Evolutionary conservation across 2,329 filamentous ascomycete genomes (phyloP), one percentile per base, ranked within the genome.

Genomic region (Didymella keratinophila): DNA sequence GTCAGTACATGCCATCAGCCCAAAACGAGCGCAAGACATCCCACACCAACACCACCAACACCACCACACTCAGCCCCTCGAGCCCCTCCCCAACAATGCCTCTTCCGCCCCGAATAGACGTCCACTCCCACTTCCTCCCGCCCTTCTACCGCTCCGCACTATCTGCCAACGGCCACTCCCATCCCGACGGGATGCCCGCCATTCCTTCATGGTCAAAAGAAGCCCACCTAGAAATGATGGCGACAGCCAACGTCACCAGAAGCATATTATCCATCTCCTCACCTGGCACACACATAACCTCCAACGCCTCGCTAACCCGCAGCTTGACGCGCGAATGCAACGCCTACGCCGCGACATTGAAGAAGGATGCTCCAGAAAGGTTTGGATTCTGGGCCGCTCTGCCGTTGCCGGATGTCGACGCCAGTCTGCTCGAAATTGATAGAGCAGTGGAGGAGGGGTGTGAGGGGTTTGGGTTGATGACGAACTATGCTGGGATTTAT

Each of bases 361-460:
- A 25, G 23, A 25, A 3, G 18, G 80, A 80, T 58, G 61, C 66
- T 16, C 54, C 65, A 11, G 53, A 71, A 1, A 76, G 77, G 8
- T 83, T 86, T 52, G 81, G 82, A 0, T 85, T 81, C 70, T 86
- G 83, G 69, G 84, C 84, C 0, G 80, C 80, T 1, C 72, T 86
- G 3, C 84, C 84, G 0, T 67, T 86, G 0, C 83, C 84, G 0
- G 79, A 84, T 62, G 76, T 85, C 0, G 64, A 78, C 1, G 78
- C 78, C 3, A 75, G 78, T 7, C 66, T 86, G 7, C 61, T 66
- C 3, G 84, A 87, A 62, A 82, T 86, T 28, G 76, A 78, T 0
- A 68, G 71, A 2, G 78, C 77, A 1, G 68, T 80, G 2, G 70
- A 74, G 10, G 74, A 81, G 28, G 77, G 80, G 7, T 81, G 80